These are phyloP conservation scores for Globisporangium paroecandrum DNA, from an alignment of 352 stramenopile genomes.

Conservation along the genomic window DNA sequence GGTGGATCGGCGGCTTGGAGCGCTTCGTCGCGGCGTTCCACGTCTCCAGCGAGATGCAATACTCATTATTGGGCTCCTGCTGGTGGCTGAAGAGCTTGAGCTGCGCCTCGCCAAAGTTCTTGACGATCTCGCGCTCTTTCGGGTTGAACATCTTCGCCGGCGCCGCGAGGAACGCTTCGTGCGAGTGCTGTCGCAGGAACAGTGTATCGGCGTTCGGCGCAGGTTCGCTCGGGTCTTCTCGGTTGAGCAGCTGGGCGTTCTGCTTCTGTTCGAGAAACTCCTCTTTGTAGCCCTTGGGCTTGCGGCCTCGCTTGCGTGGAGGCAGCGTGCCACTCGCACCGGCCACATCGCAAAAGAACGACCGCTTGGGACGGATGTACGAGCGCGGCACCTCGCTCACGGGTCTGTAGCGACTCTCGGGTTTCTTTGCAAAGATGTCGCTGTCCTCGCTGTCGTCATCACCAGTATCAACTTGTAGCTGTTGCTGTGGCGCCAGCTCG, in stretches of 20 bases:
- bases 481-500: background rate
- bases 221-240: constrained; percentile 32
- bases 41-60: constrained; percentile 32
- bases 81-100: constrained; percentile 19
- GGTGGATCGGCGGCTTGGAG: constrained; percentile 35
- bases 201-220: constrained; percentile 48
- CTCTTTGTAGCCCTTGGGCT: constrained; percentile 20
- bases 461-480: constrained; percentile 15
- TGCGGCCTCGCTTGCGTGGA: constrained; percentile 25
- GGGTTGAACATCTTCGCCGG: constrained; percentile 48
- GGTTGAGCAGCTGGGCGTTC: background rate
- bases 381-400: constrained; percentile 39
- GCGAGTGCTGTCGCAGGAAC: constrained; percentile 44
- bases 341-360: constrained; percentile 59
- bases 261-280: constrained; percentile 12
- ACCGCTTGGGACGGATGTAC: constrained; percentile 52
- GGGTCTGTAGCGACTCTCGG: constrained; percentile 32
- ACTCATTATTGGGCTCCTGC: background rate
- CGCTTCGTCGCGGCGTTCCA: constrained; percentile 49
- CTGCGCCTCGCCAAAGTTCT: constrained; percentile 41
- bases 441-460: constrained; percentile 3
- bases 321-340: constrained; percentile 9
- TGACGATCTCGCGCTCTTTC: constrained; percentile 54
- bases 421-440: constrained; percentile 27
- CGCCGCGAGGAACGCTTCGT: constrained; percentile 55